Percentiles rank a stretch among this genome's conserved stretches.
Evolutionary conservation across 345 rosid species (phyloP).

Genomic region (Acer campestre): DNA sequence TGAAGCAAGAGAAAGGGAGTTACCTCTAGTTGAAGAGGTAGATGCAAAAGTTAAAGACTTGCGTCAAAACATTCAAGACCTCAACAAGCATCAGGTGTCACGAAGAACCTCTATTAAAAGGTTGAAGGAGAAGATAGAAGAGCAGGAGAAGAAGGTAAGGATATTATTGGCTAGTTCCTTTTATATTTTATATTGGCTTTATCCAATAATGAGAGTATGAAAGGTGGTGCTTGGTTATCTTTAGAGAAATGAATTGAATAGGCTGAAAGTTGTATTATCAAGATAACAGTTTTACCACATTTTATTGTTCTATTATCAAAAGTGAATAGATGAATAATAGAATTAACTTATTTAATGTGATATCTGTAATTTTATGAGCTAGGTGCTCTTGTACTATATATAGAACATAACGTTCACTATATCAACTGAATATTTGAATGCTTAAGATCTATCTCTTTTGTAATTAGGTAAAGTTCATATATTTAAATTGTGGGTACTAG

Average conservation of each 20-base stretch:
- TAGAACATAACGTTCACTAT: background rate
- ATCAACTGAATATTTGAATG: background rate
- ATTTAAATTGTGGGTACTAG: background rate
- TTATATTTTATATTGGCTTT: background rate
- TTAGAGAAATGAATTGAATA: background rate
- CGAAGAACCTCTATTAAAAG: conserved; percentile 57
- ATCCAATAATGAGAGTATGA: background rate
- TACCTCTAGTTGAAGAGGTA: conserved; percentile 71
- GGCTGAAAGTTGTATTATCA: background rate
- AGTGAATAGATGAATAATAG: background rate
- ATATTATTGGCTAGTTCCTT: conserved; percentile 2
- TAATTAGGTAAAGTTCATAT: background rate
- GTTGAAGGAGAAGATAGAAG: conserved; percentile 61
- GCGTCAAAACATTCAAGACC: conserved; percentile 56
- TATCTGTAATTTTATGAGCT: background rate
- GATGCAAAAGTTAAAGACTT: conserved; percentile 66
- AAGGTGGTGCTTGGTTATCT: background rate
- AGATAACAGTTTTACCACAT: background rate
- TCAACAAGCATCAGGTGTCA: conserved; percentile 76
- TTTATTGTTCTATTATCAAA: background rate
- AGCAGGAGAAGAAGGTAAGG: conserved; percentile 66
- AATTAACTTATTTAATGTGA: background rate
- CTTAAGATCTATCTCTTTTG: background rate
- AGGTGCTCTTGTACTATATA: background rate
- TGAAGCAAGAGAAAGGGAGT: conserved; percentile 70